A percentile compares a stretch with the other conserved stretches of the same genome.
phyloP scores from a whole-genome alignment of 768 basidiomycete genomes.

The Daedaleopsis sinensis region DNA sequence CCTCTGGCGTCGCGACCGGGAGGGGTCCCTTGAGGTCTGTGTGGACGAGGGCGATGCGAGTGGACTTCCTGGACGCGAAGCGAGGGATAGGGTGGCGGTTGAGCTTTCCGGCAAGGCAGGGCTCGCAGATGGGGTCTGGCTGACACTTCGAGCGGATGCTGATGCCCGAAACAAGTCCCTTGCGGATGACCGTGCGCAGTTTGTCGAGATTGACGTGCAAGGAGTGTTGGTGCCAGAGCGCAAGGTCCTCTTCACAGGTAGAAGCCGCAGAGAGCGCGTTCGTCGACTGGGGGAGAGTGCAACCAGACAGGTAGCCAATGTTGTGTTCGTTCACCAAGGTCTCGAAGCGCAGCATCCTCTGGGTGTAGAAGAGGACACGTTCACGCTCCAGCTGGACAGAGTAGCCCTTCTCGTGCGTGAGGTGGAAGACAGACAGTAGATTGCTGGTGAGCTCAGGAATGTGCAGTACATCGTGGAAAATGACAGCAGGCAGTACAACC shows the following conservation, averaged over 20 bases:
- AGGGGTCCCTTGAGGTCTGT: conserved; percentile 10
- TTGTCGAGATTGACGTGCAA: conserved; percentile 31
- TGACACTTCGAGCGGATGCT: conserved; percentile 18
- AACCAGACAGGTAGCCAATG: conserved; percentile 29
- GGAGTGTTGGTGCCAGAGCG: conserved; percentile 28
- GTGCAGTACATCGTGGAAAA: conserved; percentile 7
- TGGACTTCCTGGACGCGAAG: conserved; percentile 6
- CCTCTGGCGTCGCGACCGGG: conserved; percentile 9
- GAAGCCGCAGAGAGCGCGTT: conserved; percentile 9
- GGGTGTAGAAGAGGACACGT: conserved; percentile 5
- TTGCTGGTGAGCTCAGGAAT: conserved; percentile 10
- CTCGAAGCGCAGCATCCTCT: conserved; percentile 13
- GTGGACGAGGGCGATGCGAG: background rate
- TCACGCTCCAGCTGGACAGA: conserved; percentile 4
- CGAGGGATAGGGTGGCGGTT: conserved; percentile 15
- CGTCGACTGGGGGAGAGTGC: conserved; percentile 8
- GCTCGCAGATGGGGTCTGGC: conserved; percentile 37
- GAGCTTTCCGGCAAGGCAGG: conserved; percentile 36
- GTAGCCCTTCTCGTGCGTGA: conserved; percentile 8
- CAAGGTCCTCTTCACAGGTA: conserved; percentile 29
- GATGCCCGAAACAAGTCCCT: conserved; percentile 30
- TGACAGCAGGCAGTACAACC: conserved; percentile 2
- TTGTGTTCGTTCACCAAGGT: conserved; percentile 28
- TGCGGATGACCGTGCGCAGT: conserved; percentile 14
- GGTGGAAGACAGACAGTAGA: conserved; percentile 11